Evolutionary conservation across 75 land plant species (phyloP).

Genomic region (Pinus albicaulis): DNA sequence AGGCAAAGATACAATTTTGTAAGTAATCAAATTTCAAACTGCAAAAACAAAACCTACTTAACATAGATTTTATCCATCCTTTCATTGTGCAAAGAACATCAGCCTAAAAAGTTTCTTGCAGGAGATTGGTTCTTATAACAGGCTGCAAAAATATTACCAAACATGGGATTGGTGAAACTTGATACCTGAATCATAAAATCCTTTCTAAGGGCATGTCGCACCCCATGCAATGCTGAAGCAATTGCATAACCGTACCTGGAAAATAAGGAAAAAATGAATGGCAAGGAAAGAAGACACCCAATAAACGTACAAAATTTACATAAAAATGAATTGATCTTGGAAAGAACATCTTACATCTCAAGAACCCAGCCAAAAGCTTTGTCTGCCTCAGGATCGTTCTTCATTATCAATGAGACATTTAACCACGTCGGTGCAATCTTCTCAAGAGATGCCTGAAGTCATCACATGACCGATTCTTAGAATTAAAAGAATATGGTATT

Average conservation of each 20-base stretch:
- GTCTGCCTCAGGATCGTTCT: conserved; percentile 90
- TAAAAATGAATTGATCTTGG: neutral
- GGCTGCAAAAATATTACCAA: neutral
- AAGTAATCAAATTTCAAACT: conserved; percentile 2
- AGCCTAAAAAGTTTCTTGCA: neutral
- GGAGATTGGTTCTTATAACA: neutral
- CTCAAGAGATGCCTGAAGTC: conserved; percentile 61
- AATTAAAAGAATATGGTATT: neutral
- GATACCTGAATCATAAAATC: conserved; percentile 98
- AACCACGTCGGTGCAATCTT: conserved; percentile 98
- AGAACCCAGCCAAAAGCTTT: conserved; percentile 98
- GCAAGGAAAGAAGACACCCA: neutral
- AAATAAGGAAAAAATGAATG: conserved; percentile 4
- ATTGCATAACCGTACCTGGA: conserved; percentile 98
- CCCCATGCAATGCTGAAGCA: conserved; percentile 93
- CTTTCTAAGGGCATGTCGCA: conserved; percentile 69
- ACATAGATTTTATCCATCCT: neutral
- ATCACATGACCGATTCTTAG: neutral
- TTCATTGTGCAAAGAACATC: neutral
- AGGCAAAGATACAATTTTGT: conserved; percentile 4
- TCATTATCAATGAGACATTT: conserved; percentile 96
- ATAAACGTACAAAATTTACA: neutral
- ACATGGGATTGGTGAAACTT: neutral
- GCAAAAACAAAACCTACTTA: neutral
- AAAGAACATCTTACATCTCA: conserved; percentile 73